These are phyloP conservation scores for Pythium dissimile DNA, from an alignment of 352 stramenopile genomes.

Conservation along the genomic window DNA sequence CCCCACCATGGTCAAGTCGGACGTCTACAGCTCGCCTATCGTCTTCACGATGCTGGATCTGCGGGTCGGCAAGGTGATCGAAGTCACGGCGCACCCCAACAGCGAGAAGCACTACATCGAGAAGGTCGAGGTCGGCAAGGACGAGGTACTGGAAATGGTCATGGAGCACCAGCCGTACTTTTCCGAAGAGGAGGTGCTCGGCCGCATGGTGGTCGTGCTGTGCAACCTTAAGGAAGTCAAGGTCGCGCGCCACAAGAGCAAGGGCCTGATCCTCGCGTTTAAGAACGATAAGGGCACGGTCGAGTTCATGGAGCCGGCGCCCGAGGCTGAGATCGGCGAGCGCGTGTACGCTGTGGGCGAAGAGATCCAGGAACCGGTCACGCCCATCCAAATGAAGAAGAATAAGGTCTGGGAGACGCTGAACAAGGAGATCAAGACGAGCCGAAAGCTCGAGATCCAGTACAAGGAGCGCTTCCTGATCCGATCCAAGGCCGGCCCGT, in stretches of 20 bases:
- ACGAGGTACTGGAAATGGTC: constrained; percentile 70
- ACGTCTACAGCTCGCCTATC: constrained; percentile 73
- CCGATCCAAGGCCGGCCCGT: constrained; percentile 46
- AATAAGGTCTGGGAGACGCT: constrained; percentile 81
- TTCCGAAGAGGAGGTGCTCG: constrained; percentile 67
- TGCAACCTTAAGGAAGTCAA: constrained; percentile 81
- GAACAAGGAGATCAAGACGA: constrained; percentile 73
- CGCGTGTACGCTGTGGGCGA: constrained; percentile 71
- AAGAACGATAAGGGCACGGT: constrained; percentile 50
- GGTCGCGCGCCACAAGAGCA: constrained; percentile 57
- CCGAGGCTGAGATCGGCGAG: constrained; percentile 64
- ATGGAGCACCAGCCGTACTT: constrained; percentile 76
- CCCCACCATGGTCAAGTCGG: constrained; percentile 67
- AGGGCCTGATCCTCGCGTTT: constrained; percentile 53
- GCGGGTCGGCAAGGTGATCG: constrained; percentile 65
- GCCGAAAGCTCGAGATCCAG: constrained; percentile 71
- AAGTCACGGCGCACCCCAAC: constrained; percentile 61
- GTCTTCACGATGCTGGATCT: constrained; percentile 67
- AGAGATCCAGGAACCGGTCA: constrained; percentile 65
- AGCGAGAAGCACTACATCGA: constrained; percentile 74
- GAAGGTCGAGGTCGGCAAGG: constrained; percentile 74
- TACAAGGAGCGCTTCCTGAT: constrained; percentile 62
- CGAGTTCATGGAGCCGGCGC: constrained; percentile 60
- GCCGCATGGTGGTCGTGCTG: constrained; percentile 66
- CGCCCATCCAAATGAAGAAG: constrained; percentile 83